Base-by-base conservation (phyloP, 2,329 filamentous ascomycete species). In the Gyromitra esculenta region DNA sequence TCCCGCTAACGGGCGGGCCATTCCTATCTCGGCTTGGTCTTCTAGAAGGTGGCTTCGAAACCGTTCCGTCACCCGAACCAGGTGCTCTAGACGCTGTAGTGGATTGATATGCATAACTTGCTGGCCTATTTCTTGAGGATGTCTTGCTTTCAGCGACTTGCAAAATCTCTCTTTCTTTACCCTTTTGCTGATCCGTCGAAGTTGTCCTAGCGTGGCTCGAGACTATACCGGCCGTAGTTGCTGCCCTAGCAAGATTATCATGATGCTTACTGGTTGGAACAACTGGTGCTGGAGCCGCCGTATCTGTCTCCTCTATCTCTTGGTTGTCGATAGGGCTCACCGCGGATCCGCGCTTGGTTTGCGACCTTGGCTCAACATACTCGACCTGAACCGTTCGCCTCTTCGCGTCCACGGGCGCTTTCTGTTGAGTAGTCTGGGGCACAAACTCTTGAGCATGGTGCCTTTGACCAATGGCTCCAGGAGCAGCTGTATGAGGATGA, bases 371-470 rank as follows among this genome's bases (percentile, higher is more conserved):
- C 21, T 94, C 92, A 73, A 98, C 96, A 83, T 99, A 99, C 85
- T 99, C 96, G 77, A 99, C 92, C 84, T 99, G 96, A 0, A 99
- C 93, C 0, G 96, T 99, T 81, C 94, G 90, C 73, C 96, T 90
- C 85, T 98, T 98, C 81, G 91, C 91, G 82, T 97, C 94, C 80
- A 94, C 91, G 41, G 86, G 84, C 6, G 87, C 85, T 83, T 92
- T 92, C 54, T 89, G 87, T 81, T 90, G 90, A 39, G 89, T 65
- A 86, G 87, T 79, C 86, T 84, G 50, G 85, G 84, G 50, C 85
- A 83, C 41, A 84, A 82, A 69, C 80, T 83, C 70, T 82, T 79
- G 68, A 81, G 82, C 65, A 82, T 78, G 79, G 21, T 80, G 75
- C 56, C 78, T 75, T 68, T 77, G 78, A 45, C 89, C 88, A 71